Evolutionary conservation across 2,329 filamentous ascomycete species (phyloP), one percentile per base, ranked within the genome.

Genomic region (Beauveria australis): DNA sequence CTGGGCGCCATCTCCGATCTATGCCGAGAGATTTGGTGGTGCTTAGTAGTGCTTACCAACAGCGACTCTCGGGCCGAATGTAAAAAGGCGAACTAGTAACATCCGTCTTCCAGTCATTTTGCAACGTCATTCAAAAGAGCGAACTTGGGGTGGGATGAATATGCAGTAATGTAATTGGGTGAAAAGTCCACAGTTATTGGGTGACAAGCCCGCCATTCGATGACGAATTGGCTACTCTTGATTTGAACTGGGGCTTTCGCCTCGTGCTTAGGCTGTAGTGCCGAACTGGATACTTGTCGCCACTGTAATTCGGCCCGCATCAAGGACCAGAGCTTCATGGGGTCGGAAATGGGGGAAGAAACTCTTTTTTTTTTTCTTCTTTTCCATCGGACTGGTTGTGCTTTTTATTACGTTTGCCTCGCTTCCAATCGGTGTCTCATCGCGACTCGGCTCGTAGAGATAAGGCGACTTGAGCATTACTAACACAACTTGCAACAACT

Each of bases 291-390:
- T 16, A 28, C 28, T 16, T 26, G 41, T 28, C 3, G 55, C 55
- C 55, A 52, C 47, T 59, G 33, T 46, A 22, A 47, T 59, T 59
- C 57, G 57, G 57, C 24, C 57, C 57, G 57, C 40, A 48, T 47
- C 28, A 37, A 24, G 3, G 8, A 16, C 19, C 19, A n/a, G 18
- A 18, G 3, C 22, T n/a, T 6, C 37, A 16, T 18, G 43, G 33
- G n/a, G 5, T 30, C 16, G 40, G 40, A 30, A 44, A 6, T 54
- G 24, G 8, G 26, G 48, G 18, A 22, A 3, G 7, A 33, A 12
- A 19, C 30, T 22, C 9, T 40, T 24, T 37, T 40, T 22, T 49
- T 2, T 3, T 41, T 28, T 57, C 14, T 6, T 41, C 22, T 24
- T 24, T 24, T 26, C 46, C 33, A 37, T 37, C 12, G 14, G 14